phyloP scores from a whole-genome alignment of 257 asterid genomes.

The Solanum raphanifolium region DNA sequence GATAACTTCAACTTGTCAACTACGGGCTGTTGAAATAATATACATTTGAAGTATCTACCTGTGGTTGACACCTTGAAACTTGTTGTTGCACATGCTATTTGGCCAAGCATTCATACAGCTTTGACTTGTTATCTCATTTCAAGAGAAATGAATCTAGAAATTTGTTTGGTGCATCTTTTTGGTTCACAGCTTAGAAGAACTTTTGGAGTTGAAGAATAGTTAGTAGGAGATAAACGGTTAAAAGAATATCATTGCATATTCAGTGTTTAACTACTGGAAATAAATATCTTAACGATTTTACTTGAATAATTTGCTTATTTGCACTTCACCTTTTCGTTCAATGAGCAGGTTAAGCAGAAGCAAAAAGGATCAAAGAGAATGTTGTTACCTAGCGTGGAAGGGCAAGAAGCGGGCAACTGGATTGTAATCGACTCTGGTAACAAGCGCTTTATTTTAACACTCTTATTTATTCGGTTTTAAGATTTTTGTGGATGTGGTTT shows the following conservation, averaged over 20 bases:
- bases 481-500: neutral
- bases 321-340: slow-evolving; percentile 2
- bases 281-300: neutral
- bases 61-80: neutral
- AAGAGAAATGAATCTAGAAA: neutral
- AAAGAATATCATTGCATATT: neutral
- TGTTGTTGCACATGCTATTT: neutral
- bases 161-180: neutral
- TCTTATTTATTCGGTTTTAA: neutral
- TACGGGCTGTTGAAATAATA: neutral
- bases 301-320: neutral
- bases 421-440: slow-evolving; percentile 87
- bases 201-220: neutral
- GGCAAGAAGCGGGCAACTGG: slow-evolving; percentile 93
- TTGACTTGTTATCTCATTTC: neutral
- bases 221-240: neutral
- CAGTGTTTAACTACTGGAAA: neutral
- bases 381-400: slow-evolving; percentile 84
- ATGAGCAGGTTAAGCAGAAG: slow-evolving; percentile 81
- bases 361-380: slow-evolving; percentile 82
- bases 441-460: neutral
- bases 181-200: neutral
- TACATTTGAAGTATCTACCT: neutral
- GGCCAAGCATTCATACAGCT: neutral
- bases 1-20: neutral